Conservation (phyloP, 1,284 basidiomycete species). For the Ustilago sp. region DNA sequence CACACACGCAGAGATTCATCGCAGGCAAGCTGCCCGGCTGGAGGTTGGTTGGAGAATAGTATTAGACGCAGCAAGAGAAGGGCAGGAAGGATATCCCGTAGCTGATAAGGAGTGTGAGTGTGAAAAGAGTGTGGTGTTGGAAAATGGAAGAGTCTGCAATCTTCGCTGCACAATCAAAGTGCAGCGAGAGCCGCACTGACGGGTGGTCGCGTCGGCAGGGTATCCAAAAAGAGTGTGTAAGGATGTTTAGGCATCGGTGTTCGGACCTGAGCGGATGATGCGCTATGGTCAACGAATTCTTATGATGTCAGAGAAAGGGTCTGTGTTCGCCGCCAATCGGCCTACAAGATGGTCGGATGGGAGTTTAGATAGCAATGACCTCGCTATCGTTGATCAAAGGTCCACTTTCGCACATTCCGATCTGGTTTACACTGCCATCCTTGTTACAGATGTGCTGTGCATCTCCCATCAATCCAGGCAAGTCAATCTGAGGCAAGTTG, state of each 20-base stretch:
- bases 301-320: not conserved
- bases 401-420: constrained; percentile 30
- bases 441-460: constrained; percentile 36
- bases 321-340: not conserved
- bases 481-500: constrained; percentile 31
- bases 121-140: not conserved
- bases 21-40: not conserved
- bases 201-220: not conserved
- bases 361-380: constrained; percentile 13
- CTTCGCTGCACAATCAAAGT: not conserved
- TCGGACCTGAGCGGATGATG: constrained; percentile 12
- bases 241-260: not conserved
- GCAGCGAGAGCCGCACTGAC: not conserved
- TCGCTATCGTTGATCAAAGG: constrained; percentile 41
- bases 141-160: not conserved
- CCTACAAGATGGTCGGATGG: not conserved
- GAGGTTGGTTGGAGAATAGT: not conserved
- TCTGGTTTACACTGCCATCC: constrained; percentile 29
- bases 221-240: constrained; percentile 7
- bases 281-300: constrained; percentile 9
- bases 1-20: not conserved
- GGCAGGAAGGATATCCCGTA: constrained; percentile 1
- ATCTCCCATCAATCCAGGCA: constrained; percentile 30
- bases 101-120: not conserved
- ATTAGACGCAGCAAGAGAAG: not conserved